Base-by-base conservation (phyloP, 2,329 filamentous ascomycete species). In the Alternaria sp. region DNA sequence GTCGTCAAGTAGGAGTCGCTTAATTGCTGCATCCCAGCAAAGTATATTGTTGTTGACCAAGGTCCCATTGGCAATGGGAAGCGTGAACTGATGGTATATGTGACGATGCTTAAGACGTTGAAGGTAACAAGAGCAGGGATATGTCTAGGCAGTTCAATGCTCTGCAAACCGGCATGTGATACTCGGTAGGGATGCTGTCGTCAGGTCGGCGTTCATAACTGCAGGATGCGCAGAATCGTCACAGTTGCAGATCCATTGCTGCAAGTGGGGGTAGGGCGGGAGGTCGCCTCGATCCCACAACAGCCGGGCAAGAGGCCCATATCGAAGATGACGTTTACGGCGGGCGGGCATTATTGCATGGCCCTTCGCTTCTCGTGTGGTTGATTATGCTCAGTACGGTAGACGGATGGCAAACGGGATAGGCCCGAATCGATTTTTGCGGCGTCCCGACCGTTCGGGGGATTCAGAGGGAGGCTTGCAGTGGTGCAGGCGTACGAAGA, bases 401-500 rank as follows among this genome's bases (percentile, higher is more conserved):
- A 54, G 40, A 56, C 43, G 26, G 40, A 56, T 32, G 17, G 26
- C 12, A 25, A 17, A 56, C 15, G n/a, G 50, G 30, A 17, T 40
- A 32, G 47, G 56, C 26, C 47, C 59, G 47, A 58, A 15, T 28
- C 6, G n/a, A 17, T 47, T 36, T 23, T 23, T 43, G 15, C 26
- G 25, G 36, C 15, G 23, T 40, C 44, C 50, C 45, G 57, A 51
- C 28, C 26, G 57, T 47, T 61, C 46, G 58, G 61, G 61, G 59
- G 55, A 59, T 59, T 55, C 50, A 43, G 32, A 51, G 52, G 52
- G 56, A 65, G 62, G 65, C 56, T 59, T 69, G 66, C 66, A 60
- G 63, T 57, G 62, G 50, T 49, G 58, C 67, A 70, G 66, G 63
- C 59, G 60, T 51, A 59, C 55, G 54, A 61, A 60, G 43, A 57